phyloP scores from a whole-genome alignment of 768 basidiomycete genomes.

The Auricularia heimuer region DNA sequence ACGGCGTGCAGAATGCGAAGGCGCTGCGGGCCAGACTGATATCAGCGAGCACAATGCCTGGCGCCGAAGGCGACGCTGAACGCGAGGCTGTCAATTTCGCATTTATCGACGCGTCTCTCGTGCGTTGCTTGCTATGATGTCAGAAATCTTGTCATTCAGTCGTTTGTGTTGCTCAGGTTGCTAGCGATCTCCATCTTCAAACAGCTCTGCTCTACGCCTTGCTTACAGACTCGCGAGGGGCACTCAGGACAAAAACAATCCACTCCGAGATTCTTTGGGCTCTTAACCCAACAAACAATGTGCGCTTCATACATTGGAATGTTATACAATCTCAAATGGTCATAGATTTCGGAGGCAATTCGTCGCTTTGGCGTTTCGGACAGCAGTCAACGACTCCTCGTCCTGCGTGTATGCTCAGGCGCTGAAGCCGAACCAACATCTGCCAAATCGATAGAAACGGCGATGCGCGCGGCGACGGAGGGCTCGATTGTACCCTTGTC shows the following conservation, averaged over 20 bases:
- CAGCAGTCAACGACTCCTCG: constrained; percentile 49
- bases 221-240: constrained; percentile 49
- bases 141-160: no score
- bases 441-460: constrained; percentile 31
- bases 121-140: no score
- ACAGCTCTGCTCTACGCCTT: constrained; percentile 78
- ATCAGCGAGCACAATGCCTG: constrained; percentile 50
- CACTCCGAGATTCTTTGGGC: constrained; percentile 89
- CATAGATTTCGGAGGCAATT: constrained; percentile 80
- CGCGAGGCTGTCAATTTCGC: constrained; percentile 80
- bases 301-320: constrained; percentile 21
- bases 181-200: constrained; percentile 68
- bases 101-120: constrained; percentile 79
- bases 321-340: not conserved
- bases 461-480: constrained; percentile 47
- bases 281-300: constrained; percentile 82
- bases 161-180: constrained; percentile 43
- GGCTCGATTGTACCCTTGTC: constrained; percentile 45
- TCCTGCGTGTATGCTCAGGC: constrained; percentile 52
- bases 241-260: constrained; percentile 71
- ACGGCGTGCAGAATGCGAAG: constrained; percentile 51
- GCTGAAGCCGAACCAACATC: constrained; percentile 12
- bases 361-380: constrained; percentile 77
- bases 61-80: constrained; percentile 52
- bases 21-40: constrained; percentile 58